A percentile compares a stretch with the other conserved stretches of the same genome.
phyloP scores from a whole-genome alignment of 495 filamentous ascomycete species.

The Podospora australis region DNA sequence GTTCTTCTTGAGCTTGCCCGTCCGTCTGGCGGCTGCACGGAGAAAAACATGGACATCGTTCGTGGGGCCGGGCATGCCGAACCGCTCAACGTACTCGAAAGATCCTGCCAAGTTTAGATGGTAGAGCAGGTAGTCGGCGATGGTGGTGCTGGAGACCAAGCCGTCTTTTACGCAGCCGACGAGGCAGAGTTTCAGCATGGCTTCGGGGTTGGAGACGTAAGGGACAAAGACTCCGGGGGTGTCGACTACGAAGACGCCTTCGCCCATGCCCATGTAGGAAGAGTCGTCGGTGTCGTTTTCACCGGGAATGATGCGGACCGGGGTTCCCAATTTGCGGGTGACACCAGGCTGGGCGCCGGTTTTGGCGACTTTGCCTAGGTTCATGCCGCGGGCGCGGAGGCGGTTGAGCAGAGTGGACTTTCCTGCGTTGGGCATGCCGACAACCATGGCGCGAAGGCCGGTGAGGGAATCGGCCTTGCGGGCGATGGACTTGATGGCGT shows the following conservation, averaged over 20 bases:
- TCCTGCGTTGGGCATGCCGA: constrained; percentile 96
- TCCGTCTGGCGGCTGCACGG: constrained; percentile 58
- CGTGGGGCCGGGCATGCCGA: constrained; percentile 55
- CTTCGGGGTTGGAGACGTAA: constrained; percentile 73
- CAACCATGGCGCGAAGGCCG: constrained; percentile 74
- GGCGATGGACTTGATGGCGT: constrained; percentile 27
- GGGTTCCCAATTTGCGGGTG: constrained; percentile 74
- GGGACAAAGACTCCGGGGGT: constrained; percentile 83
- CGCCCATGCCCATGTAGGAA: constrained; percentile 28
- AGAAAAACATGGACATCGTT: constrained; percentile 73
- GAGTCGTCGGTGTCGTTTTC: constrained; percentile 12
- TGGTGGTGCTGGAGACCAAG: constrained; percentile 61
- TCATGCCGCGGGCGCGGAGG: constrained; percentile 61
- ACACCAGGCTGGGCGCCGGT: constrained; percentile 87
- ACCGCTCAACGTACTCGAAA: constrained; percentile 48
- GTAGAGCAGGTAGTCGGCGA: constrained; percentile 88
- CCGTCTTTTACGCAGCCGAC: constrained; percentile 89
- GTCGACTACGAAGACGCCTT: constrained; percentile 46
- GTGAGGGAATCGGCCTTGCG: constrained; percentile 27
- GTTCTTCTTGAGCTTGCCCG: constrained; percentile 70
- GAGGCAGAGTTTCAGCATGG: constrained; percentile 88
- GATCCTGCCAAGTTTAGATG: constrained; percentile 63
- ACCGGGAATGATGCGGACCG: constrained; percentile 62
- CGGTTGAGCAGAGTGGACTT: constrained; percentile 89
- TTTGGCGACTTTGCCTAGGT: constrained; percentile 63